Base-by-base conservation (phyloP, 2,329 filamentous ascomycete species). In the Aureobasidium namibiae region DNA sequence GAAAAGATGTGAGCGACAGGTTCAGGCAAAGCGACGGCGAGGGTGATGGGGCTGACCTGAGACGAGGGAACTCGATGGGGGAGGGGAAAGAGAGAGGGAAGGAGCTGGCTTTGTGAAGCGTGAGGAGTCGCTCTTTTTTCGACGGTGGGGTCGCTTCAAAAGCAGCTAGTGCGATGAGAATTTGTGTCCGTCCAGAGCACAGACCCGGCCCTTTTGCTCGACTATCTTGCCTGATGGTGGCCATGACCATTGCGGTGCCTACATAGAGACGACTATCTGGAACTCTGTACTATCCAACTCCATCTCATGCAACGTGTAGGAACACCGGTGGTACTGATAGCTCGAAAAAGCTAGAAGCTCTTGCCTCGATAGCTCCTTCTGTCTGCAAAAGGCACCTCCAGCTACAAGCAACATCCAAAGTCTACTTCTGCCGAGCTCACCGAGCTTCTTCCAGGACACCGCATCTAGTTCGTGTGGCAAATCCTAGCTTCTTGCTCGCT, bases 41-140 rank as follows among this genome's bases (percentile, higher is more conserved):
- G 24, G 24, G 39, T 44, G 41, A n/a, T n/a, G 53, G 39, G 59
- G 50, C 54, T 57, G 42, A 57, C 54, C 54, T 57, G 42, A 39
- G 54, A 48, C 42, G 54, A 57, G 54, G 54, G 54, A 24, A 57
- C 38, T 56, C 54, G 54, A 42, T 57, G 54, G 21, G 41, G 29
- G 26, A 33, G 54, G 54, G 54, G 48, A 57, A 23, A 57, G 42
- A 56, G 50, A 54, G 44, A 23, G 34, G 26, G 39, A 23, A 33
- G 39, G 49, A 53, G 49, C 49, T 53, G 18, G 49, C 16, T 53
- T 29, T 38, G 49, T 53, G 13, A n/a, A 39, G 33, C 23, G 49
- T 41, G 49, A 41, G 49, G 33, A 53, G 49, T 31, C 49, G 14
- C 23, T 13, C 33, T 39, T 53, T 53, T 46, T 53, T 53, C 26